Base-by-base conservation (phyloP, 768 basidiomycete species). In the Paxillus ammoniavirescens region DNA sequence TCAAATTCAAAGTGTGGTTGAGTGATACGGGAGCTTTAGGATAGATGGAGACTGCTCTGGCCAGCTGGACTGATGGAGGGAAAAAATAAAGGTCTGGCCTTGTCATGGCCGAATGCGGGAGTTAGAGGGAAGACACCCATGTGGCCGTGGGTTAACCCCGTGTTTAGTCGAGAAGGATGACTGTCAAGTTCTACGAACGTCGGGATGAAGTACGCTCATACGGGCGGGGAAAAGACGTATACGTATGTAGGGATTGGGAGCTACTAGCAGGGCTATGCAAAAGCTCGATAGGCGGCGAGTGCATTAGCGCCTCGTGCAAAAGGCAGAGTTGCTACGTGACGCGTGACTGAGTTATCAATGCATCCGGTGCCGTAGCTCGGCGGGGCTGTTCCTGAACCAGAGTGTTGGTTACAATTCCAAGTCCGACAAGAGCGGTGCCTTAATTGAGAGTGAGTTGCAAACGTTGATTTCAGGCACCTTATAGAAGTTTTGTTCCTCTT, bases 291-390 rank as follows among this genome's bases (percentile, higher is more conserved):
- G 21, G 21, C 21, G 21, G 21, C 21, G 21, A 21, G 21, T 21
- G 21, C 21, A 21, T 21, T 21, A 21, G 21, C n/a, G n/a, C 23
- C 2, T 2, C 23, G 23, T 26, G 23, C 26, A 6, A 4, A 8
- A 50, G 55, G 59, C 60, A 54, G 53, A 37, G 52, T 57, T 50
- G 59, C 62, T 56, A 65, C 50, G 54, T 63, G 61, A 53, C 57
- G 52, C 41, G 26, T 26, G 26, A 26, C 26, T 26, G 26, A 2
- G 47, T 53, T 56, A 47, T 56, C 51, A 62, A 55, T 60, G 56
- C 53, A 48, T 49, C 62, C 68, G 70, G 68, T 71, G 68, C 68
- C 68, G 68, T 71, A 59, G 67, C 52, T 65, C 67, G 69, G 67
- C 67, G 65, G 59, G 55, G 64, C 47, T 61, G 70, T 71, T 57